Evolutionary conservation across 306 rosid genomes (phyloP), one percentile per base, ranked within the genome.

Genomic region (Ziziphus jujuba): DNA sequence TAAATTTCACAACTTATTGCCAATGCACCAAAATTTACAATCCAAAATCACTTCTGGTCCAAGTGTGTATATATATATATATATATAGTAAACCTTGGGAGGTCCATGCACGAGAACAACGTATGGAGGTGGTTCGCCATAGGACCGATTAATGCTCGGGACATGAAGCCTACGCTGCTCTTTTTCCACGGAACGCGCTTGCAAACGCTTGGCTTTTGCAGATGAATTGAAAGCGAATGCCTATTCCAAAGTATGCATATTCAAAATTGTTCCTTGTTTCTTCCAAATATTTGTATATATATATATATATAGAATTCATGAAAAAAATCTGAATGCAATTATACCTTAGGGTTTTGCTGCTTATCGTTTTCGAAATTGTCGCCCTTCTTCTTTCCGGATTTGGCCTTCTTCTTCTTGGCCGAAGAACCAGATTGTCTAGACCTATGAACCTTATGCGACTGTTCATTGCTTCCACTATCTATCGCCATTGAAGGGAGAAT

Each of bases 41-140:
- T n/a, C 3, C 3, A 50, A 50, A 14, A 14, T 20, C 20, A 15
- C 6, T 5, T 5, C 54, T 28, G 33, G 33, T 7, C 21, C 9
- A 15, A 50, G 55, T 17, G n/a, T n/a, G n/a, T n/a, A n/a, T n/a
- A n/a, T n/a, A n/a, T n/a, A n/a, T n/a, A n/a, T n/a, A n/a, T n/a
- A 16, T 50, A 16, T 50, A 16, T 16, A 15, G 52, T 13, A 61
- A 25, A 90, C 98, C 95, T 83, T 70, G 33, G 98, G 97, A 47
- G 98, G 97, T 45, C 98, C 98, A n/a, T 93, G 98, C 38, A 93
- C 97, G 21, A 90, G 88, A 62, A 93, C 73, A 21, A 93, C 96
- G 52, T 53, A 93, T 0, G 98, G 98, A 55, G 97, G 77, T 3
- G 90, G 80, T 51, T 93, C 97, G n/a, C 90, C 96, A 51, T 93